These are phyloP conservation scores for Phellopilus nigrolimitatus DNA, from an alignment of 1,284 basidiomycete genomes.

Conservation along the genomic window DNA sequence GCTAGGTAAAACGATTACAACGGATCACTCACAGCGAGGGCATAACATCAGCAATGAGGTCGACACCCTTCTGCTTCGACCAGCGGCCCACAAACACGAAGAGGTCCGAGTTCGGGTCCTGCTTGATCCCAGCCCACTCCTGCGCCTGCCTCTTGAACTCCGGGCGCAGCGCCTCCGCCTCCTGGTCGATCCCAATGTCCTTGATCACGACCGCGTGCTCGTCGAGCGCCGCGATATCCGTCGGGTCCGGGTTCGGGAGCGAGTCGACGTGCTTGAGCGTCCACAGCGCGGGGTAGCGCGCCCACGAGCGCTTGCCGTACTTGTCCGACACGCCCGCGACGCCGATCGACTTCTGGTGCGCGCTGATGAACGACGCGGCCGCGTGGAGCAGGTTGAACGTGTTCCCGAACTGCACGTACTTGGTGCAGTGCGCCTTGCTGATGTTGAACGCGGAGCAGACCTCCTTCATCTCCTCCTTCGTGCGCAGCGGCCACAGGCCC, in stretches of 20 bases:
- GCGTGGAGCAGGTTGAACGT: constrained; percentile 93
- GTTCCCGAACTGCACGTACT: constrained; percentile 95
- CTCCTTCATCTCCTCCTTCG: constrained; percentile 96
- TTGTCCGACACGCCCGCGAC: constrained; percentile 96
- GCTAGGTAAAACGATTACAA: constrained; percentile 5
- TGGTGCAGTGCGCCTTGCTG: constrained; percentile 89
- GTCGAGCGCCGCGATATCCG: constrained; percentile 88
- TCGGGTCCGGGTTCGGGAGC: constrained; percentile 88
- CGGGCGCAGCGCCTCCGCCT: constrained; percentile 82
- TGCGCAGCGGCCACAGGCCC: constrained; percentile 89
- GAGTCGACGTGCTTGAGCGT: constrained; percentile 93
- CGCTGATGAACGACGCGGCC: constrained; percentile 85
- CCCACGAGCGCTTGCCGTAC: constrained; percentile 93
- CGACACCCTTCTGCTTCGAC: constrained; percentile 96
- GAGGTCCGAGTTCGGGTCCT: constrained; percentile 83
- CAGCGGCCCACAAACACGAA: constrained; percentile 95
- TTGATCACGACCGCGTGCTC: constrained; percentile 68
- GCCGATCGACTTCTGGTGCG: constrained; percentile 87
- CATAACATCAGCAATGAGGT: constrained; percentile 92
- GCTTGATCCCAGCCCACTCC: constrained; percentile 88
- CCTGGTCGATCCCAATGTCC: constrained; percentile 73
- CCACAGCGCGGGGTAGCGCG: constrained; percentile 91
- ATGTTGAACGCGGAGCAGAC: constrained; percentile 96
- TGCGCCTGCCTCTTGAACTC: constrained; percentile 88
- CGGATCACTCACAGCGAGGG: constrained; percentile 61